Base-by-base conservation (phyloP, 257 asterid genomes). In the Leonotis leonurus region DNA sequence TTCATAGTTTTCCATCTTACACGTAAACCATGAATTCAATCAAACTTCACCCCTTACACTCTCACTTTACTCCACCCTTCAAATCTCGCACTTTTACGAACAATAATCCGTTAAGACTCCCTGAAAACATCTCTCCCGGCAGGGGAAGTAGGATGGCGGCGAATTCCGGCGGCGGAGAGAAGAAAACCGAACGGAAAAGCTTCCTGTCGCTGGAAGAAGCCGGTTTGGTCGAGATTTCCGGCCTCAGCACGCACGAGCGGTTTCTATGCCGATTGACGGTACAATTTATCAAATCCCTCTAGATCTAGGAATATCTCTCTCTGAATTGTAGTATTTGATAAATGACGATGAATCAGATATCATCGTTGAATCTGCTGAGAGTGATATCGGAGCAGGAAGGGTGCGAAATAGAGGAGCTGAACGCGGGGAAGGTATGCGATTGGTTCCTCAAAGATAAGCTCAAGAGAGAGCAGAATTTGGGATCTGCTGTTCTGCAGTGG, bases 191-290 rank as follows among this genome's bases (percentile, higher is more conserved):
- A 3, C 2, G 69, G 65, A 70, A 69, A 36, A 78, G 80, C 33
- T 89, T 86, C 75, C 70, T 89, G 65, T 67, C 85, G 13, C 64
- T 82, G 8, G 89, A 89, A 73, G 97, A 89, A 69, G 97, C 97
- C 6, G 97, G 95, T 37, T 70, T 89, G n/a, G 89, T 89, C n/a
- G 95, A 86, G 65, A 32, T 89, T 0, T 78, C 97, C 12, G 94
- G 97, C 5, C 89, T 89, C 48, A 70, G 87, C 83, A 9, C 87
- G 45, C 97, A 86, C 68, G 97, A 89, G 70, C 79, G 89, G 0
- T 89, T 89, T 62, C 81, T 86, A 1, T 89, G 97, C 78, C 85
- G 97, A 74, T 70, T 89, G 53, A 89, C 95, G 85, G 97, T 89
- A 68, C 41, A 2, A 2, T 10, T 2, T 3, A 8, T 2, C 12